Base-by-base conservation (phyloP, 2,329 filamentous ascomycete species). In the Fusarium gaditjirri region DNA sequence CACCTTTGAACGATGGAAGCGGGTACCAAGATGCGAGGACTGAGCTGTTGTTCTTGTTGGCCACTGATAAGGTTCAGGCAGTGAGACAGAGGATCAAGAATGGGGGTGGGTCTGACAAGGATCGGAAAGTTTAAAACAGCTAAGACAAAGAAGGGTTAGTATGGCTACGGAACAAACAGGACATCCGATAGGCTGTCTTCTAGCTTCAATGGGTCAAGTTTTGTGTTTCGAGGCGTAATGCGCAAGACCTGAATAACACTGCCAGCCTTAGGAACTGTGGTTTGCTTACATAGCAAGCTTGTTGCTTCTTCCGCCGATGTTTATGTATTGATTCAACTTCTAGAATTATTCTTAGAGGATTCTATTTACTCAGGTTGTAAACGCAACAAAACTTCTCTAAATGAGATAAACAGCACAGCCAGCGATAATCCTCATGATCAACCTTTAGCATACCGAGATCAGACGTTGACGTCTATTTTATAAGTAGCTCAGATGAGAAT, bases 101-200 rank as follows among this genome's bases (percentile, higher is more conserved):
- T 59, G 56, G 55, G 55, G 56, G 56, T 14, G 56, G 56, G 23
- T 14, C 33, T 5, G 17, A 33, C 13, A 5, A 13, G 35, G 27
- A 19, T 59, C 36, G 35, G 25, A 54, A 33, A 17, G 16, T 19
- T 23, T 14, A 47, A 49, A 16, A 13, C 29, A 33, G 19, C 46
- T 19, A 16, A 9, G 8, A n/a, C n/a, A 6, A 33, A 33, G 12
- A 19, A 13, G 2, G 10, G 0, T n/a, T 58, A 25, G 23, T 7
- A n/a, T 23, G 0, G 1, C 33, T 7, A 23, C 9, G 10, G 7
- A 27, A 12, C 7, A 1, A 8, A 1, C 9, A 5, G 14, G 14
- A 12, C 2, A 53, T 53, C 33, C 49, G 23, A 53, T 53, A 12
- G 49, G 33, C 13, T 27, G 4, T 3, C 11, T 12, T 16, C 2